These are phyloP conservation scores for Physaria fendleri DNA, from an alignment of 345 rosid genomes.

Conservation along the genomic window DNA sequence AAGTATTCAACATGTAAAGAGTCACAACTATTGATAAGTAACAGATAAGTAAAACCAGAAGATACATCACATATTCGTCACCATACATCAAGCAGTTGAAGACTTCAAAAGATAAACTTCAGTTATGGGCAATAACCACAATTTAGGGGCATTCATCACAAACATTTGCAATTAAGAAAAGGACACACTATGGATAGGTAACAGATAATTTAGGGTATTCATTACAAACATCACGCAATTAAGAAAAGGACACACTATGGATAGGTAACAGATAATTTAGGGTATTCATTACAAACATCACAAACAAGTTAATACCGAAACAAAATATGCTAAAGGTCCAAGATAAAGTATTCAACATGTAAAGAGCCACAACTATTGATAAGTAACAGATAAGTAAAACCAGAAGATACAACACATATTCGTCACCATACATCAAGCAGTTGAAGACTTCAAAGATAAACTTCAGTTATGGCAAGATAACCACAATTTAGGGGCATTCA, in stretches of 20 bases:
- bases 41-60: neutral
- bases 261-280: no score
- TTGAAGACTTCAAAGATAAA: neutral
- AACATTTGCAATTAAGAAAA: no score
- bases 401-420: neutral
- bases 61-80: neutral
- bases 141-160: no score
- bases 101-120: neutral
- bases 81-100: conserved; percentile 8
- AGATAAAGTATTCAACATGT: neutral
- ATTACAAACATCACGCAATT: conserved; percentile 29
- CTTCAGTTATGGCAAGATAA: conserved; percentile 4
- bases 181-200: no score
- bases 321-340: neutral
- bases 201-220: neutral
- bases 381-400: neutral
- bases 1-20: conserved; percentile 7
- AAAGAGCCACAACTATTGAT: conserved; percentile 6
- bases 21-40: conserved; percentile 8
- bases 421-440: conserved; percentile 10
- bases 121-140: no score
- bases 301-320: neutral
- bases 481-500: neutral
- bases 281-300: no score
- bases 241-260: no score